A percentile compares a stretch with the other conserved stretches of the same genome.
Evolutionary conservation across 257 asterid species (phyloP).

Genomic region (Petunia secreta): DNA sequence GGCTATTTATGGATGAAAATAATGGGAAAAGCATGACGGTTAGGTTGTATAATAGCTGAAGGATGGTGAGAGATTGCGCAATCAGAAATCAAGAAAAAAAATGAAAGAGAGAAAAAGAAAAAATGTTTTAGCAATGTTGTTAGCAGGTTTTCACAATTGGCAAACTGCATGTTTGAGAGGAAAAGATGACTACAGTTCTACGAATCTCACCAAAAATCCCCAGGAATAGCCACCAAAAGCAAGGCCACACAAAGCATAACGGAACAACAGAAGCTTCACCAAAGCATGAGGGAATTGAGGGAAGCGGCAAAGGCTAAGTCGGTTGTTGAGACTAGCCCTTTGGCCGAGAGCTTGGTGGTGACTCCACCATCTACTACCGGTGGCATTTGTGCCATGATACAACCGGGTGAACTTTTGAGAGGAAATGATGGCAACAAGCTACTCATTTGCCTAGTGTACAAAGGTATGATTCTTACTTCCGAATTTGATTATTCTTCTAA

Average conservation of each 20-base stretch:
- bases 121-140: background rate
- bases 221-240: background rate
- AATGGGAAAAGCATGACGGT: background rate
- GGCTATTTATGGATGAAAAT: background rate
- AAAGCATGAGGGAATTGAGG: too few relatives aligned
- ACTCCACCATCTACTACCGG: too few relatives aligned
- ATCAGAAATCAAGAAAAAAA: background rate
- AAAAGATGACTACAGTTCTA: background rate
- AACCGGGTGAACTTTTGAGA: too few relatives aligned
- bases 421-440: too few relatives aligned
- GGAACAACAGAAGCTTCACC: background rate
- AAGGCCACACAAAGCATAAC: constrained; percentile 1
- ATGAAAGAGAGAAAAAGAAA: background rate
- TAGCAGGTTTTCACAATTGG: background rate
- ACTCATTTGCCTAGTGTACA: too few relatives aligned
- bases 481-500: too few relatives aligned
- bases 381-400: too few relatives aligned
- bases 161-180: background rate
- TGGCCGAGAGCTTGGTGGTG: too few relatives aligned
- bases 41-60: background rate
- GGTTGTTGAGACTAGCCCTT: too few relatives aligned
- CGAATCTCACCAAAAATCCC: background rate
- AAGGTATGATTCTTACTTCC: too few relatives aligned
- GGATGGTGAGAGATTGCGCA: constrained; percentile 5
- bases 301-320: too few relatives aligned